phyloP scores from a whole-genome alignment of 108 stramenopile species.

The Pseudonitzschia multistriata region DNA sequence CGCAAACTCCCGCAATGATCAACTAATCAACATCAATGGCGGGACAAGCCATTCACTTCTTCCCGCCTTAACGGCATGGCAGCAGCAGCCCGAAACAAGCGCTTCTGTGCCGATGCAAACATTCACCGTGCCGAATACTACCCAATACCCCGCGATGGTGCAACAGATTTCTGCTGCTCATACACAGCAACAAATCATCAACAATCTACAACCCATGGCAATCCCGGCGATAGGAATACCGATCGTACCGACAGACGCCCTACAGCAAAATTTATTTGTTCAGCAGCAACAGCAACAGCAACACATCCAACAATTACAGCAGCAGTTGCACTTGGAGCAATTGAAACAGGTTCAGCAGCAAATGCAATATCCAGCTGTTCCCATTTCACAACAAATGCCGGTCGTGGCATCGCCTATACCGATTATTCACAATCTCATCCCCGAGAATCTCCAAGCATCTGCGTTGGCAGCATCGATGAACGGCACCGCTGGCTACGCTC shows the following conservation, averaged over 20 bases:
- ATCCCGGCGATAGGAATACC: not conserved
- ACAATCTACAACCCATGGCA: not conserved
- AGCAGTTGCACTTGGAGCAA: not conserved
- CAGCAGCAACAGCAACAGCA: slow-evolving; percentile 25
- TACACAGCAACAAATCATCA: not conserved
- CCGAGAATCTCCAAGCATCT: slow-evolving; percentile 35
- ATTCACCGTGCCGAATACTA: not conserved
- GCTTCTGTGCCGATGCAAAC: not conserved
- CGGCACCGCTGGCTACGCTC: slow-evolving; percentile 35
- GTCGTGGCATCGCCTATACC: not conserved
- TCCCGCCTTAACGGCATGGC: not conserved
- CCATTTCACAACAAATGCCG: slow-evolving; percentile 13
- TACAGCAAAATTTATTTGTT: not conserved
- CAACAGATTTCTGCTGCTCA: not conserved
- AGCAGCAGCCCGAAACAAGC: not conserved
- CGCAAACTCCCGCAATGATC: not conserved
- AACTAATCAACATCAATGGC: not conserved
- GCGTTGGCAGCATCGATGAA: slow-evolving; percentile 35
- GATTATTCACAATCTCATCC: slow-evolving; percentile 45
- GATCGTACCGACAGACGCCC: not conserved
- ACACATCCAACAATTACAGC: slow-evolving; percentile 12
- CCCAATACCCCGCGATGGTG: not conserved
- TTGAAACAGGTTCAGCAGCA: slow-evolving; percentile 13
- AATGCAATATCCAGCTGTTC: slow-evolving; percentile 4
- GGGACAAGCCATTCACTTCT: not conserved